Evolutionary conservation across 345 rosid species (phyloP), one percentile per base, ranked within the genome.

Genomic region (Rhizophora apiculata): DNA sequence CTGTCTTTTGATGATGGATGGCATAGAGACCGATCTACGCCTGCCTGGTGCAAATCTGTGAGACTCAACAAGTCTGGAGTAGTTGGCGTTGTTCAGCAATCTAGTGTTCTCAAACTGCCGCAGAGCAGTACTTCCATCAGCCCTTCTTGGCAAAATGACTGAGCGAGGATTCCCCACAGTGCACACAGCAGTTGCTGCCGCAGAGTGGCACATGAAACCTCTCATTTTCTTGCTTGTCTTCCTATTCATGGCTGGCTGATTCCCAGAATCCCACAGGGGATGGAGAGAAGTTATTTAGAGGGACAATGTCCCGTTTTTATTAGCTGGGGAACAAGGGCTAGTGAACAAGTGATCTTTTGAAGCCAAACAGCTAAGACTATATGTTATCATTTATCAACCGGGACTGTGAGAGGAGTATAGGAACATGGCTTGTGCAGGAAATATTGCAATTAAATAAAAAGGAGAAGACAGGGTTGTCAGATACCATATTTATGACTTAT

Each of bases 141-240:
- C 72, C 55, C 75, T 76, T 58, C 82, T 80, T 6, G 91, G 87
- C 49, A 73, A 65, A 34, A 83, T 65, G 18, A 74, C 87, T 0
- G 83, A 78, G 8, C 82, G 70, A 26, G 82, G 76, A 79, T 82
- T 86, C 3, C 55, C 67, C 1, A 80, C 70, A 63, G 78, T 63
- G 82, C 91, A 87, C 22, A 74, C 81, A 22, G 82, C 82, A 52
- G 78, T 82, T 52, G 81, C 83, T 48, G 82, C 81, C 3, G 79
- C 59, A 24, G 91, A 83, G 57, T 76, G 89, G 82, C 91, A 87
- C 87, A 83, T 85, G 74, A 87, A 80, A 9, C 91, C 87, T 76
- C 76, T 85, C 85, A 78, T 83, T 76, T 62, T 73, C 73, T 72
- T 78, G 24, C 63, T 67, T 10, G 22, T 56, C 58, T 65, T 65